These are phyloP conservation scores for Phytophthora hybrid DNA, from an alignment of 352 stramenopile species.

Conservation along the genomic window DNA sequence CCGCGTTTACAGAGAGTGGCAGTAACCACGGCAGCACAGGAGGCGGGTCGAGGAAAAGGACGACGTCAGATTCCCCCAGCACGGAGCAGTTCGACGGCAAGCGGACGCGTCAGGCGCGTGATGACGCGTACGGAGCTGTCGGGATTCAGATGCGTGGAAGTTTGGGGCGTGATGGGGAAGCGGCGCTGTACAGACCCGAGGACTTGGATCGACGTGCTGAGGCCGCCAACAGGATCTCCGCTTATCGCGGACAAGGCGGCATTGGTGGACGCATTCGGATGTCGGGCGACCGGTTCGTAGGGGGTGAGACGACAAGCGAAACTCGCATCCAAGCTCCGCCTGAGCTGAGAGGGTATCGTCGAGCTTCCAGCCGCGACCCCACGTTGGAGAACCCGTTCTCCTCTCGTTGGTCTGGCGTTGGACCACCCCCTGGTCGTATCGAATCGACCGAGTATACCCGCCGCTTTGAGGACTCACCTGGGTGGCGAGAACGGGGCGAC, in stretches of 20 bases:
- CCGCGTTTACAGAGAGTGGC: slow-evolving; percentile 10
- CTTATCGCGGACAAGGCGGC: slow-evolving; percentile 36
- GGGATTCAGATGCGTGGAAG: slow-evolving; percentile 12
- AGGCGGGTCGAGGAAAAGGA: slow-evolving; percentile 35
- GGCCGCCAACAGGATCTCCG: slow-evolving; percentile 20
- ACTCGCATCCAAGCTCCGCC: slow-evolving; percentile 33
- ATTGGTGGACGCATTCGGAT: slow-evolving; percentile 36
- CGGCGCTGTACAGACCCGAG: slow-evolving; percentile 23
- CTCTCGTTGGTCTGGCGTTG: slow-evolving; percentile 37
- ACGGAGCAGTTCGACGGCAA: slow-evolving; percentile 38
- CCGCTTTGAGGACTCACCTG: slow-evolving; percentile 44
- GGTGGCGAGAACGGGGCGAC: slow-evolving; percentile 48
- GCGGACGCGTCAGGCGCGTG: slow-evolving; percentile 34
- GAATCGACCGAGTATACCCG: slow-evolving; percentile 40
- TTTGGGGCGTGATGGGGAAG: slow-evolving; percentile 11
- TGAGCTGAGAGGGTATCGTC: slow-evolving; percentile 30
- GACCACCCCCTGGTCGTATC: background rate
- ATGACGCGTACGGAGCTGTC: slow-evolving; percentile 26
- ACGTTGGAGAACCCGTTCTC: slow-evolving; percentile 34
- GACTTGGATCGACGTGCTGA: slow-evolving; percentile 29
- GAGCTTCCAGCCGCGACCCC: slow-evolving; percentile 20
- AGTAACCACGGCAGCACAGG: slow-evolving; percentile 25
- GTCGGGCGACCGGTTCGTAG: slow-evolving; percentile 26
- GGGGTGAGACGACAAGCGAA: slow-evolving; percentile 27
- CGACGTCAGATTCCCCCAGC: slow-evolving; percentile 34